Conservation (phyloP, 768 basidiomycete genomes). For the Hortiboletus campestris region DNA sequence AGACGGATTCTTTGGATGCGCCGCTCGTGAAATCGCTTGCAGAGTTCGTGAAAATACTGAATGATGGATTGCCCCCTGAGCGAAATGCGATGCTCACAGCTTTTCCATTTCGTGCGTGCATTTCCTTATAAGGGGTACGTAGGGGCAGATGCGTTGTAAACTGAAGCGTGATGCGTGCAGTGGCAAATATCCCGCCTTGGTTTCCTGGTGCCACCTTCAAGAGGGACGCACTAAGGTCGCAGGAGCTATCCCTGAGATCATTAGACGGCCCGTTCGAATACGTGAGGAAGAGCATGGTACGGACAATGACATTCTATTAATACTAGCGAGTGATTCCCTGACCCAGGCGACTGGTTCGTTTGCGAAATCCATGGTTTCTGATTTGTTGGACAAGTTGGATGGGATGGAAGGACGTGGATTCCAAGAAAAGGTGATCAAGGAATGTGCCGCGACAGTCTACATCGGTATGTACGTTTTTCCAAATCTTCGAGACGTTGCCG, state of each 20-base stretch:
- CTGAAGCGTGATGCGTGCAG: slow-evolving; percentile 14
- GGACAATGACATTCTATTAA: neutral
- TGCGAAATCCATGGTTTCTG: slow-evolving; percentile 30
- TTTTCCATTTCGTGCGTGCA: slow-evolving; percentile 29
- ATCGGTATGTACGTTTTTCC: slow-evolving; percentile 20
- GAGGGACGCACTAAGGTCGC: slow-evolving; percentile 26
- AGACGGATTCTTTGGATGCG: slow-evolving; percentile 25
- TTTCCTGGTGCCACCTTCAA: slow-evolving; percentile 32
- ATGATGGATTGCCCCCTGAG: slow-evolving; percentile 24
- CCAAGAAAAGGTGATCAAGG: slow-evolving; percentile 26
- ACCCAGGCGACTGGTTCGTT: slow-evolving; percentile 24
- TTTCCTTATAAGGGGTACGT: neutral
- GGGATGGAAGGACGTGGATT: slow-evolving; percentile 9
- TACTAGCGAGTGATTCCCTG: neutral
- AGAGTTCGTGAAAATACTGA: slow-evolving; percentile 24
- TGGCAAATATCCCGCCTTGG: slow-evolving; percentile 28
- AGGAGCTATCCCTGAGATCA: slow-evolving; percentile 21
- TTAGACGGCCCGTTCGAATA: slow-evolving; percentile 31
- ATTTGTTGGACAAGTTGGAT: slow-evolving; percentile 20
- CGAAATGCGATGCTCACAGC: slow-evolving; percentile 27
- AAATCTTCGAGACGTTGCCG: neutral
- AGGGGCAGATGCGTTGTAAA: neutral
- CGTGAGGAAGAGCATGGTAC: slow-evolving; percentile 25
- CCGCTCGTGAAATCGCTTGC: slow-evolving; percentile 26
- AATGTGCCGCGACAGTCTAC: slow-evolving; percentile 31